Conservation (phyloP, 2,329 filamentous ascomycete genomes). For the Ceratocystiopsis sp. region DNA sequence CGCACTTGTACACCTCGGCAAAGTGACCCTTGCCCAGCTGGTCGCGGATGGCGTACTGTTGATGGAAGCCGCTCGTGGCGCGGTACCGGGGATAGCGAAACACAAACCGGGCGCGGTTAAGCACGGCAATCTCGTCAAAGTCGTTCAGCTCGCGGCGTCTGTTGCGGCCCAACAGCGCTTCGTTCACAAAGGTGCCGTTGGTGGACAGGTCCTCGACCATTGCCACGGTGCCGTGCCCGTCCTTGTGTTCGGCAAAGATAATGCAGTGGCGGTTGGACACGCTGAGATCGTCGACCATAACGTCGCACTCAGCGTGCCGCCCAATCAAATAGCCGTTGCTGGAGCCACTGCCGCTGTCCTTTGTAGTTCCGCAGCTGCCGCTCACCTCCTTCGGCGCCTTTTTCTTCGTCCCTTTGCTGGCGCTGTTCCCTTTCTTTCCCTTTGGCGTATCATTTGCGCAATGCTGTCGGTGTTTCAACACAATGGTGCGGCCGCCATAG, state of each 20-base stretch:
- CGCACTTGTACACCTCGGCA: slow-evolving; percentile 79
- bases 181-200: slow-evolving; percentile 94
- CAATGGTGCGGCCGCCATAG: slow-evolving; percentile 47
- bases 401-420: slow-evolving; percentile 11
- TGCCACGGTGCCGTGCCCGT: slow-evolving; percentile 34
- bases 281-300: slow-evolving; percentile 56
- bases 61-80: slow-evolving; percentile 59
- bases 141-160: slow-evolving; percentile 78
- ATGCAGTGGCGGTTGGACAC: slow-evolving; percentile 73
- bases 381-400: slow-evolving; percentile 26
- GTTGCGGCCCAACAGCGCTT: slow-evolving; percentile 78
- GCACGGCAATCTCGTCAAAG: slow-evolving; percentile 76
- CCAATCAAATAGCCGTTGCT: slow-evolving; percentile 74
- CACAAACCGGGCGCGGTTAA: slow-evolving; percentile 72
- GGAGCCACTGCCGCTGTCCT: slow-evolving; percentile 45
- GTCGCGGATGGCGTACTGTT: slow-evolving; percentile 71
- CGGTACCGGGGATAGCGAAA: slow-evolving; percentile 75
- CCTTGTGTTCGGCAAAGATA: slow-evolving; percentile 20
- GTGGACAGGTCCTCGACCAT: slow-evolving; percentile 85
- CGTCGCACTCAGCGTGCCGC: slow-evolving; percentile 81
- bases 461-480: slow-evolving; percentile 55
- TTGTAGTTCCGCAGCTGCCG: slow-evolving; percentile 24
- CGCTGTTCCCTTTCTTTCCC: background rate
- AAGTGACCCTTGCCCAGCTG: slow-evolving; percentile 92
- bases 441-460: slow-evolving; percentile 33